Evolutionary conservation across 805 yeast species (phyloP).

Genomic region (Myxozyma kluyveri): DNA sequence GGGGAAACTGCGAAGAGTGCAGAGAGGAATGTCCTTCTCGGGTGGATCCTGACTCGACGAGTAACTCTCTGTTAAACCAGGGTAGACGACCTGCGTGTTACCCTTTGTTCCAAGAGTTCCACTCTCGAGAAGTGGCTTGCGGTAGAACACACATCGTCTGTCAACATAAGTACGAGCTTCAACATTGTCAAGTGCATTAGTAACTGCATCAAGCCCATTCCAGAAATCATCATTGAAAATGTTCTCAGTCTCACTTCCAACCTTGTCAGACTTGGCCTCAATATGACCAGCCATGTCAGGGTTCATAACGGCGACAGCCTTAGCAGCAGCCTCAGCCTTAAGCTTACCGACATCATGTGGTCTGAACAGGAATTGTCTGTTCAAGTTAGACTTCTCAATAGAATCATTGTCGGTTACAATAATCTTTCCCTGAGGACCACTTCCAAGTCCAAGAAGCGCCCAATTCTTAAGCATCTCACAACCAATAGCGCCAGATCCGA

Average conservation of each 20-base stretch:
- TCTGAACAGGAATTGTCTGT: slow-evolving; percentile 93
- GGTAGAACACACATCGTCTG: slow-evolving; percentile 90
- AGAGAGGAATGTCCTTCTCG: slow-evolving; percentile 93
- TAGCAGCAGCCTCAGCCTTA: slow-evolving; percentile 87
- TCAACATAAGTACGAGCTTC: slow-evolving; percentile 98
- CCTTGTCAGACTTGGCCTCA: slow-evolving; percentile 75
- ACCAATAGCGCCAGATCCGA: slow-evolving; percentile 98
- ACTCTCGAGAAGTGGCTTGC: slow-evolving; percentile 86
- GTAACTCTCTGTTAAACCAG: slow-evolving; percentile 90
- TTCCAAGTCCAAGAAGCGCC: slow-evolving; percentile 94
- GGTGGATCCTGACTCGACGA: slow-evolving; percentile 98
- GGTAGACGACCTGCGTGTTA: slow-evolving; percentile 94
- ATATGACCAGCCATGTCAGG: slow-evolving; percentile 78
- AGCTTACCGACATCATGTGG: slow-evolving; percentile 89
- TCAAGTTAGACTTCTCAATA: slow-evolving; percentile 91
- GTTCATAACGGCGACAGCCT: slow-evolving; percentile 81
- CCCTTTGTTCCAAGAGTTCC: slow-evolving; percentile 99
- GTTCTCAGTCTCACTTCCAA: slow-evolving; percentile 88
- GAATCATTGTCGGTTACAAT: slow-evolving; percentile 89
- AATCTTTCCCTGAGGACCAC: slow-evolving; percentile 85
- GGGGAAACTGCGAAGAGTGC: slow-evolving; percentile 97
- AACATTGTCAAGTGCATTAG: slow-evolving; percentile 95
- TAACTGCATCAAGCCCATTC: slow-evolving; percentile 79
- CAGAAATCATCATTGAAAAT: slow-evolving; percentile 84
- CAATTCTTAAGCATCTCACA: slow-evolving; percentile 98